phyloP scores from a whole-genome alignment of 129 eudicot species.

The Flaveria sonorensis region DNA sequence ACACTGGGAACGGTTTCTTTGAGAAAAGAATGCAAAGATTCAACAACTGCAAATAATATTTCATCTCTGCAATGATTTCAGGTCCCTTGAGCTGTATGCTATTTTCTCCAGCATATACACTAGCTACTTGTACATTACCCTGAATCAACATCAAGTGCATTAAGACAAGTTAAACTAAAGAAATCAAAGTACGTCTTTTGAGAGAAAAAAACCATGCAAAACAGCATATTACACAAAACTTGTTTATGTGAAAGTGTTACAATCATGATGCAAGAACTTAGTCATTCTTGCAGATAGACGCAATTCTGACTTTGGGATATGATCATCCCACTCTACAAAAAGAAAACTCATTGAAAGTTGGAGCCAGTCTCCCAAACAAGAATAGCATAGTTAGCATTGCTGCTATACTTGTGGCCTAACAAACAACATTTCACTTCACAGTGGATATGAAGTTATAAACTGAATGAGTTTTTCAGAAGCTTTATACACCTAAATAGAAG shows the following conservation, averaged over 20 bases:
- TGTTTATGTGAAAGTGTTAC: conserved; percentile 9
- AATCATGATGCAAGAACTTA: conserved; percentile 1
- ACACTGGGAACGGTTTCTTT: conserved; percentile 96
- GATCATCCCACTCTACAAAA: conserved; percentile 5
- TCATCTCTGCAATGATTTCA: conserved; percentile 66
- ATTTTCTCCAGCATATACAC: conserved; percentile 90
- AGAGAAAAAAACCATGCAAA: conserved; percentile 7
- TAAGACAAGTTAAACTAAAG: conserved; percentile 16
- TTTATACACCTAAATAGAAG: background rate
- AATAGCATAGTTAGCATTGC: background rate
- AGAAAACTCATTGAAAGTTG: background rate
- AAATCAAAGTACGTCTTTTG: background rate
- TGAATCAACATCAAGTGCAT: conserved; percentile 41
- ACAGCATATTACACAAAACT: background rate
- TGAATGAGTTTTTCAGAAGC: background rate
- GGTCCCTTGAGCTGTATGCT: conserved; percentile 68
- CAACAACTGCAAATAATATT: conserved; percentile 66
- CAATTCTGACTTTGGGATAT: conserved; percentile 6
- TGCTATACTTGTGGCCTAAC: conserved; percentile 3
- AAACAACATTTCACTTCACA: conserved; percentile 13
- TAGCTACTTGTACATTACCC: conserved; percentile 85
- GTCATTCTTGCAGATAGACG: background rate
- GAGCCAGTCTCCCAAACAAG: conserved; percentile 10
- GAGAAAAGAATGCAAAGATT: conserved; percentile 85
- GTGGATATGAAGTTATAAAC: background rate